These are phyloP conservation scores for Fusarium dimerum DNA, from an alignment of 2,329 filamentous ascomycete species.

Conservation along the genomic window DNA sequence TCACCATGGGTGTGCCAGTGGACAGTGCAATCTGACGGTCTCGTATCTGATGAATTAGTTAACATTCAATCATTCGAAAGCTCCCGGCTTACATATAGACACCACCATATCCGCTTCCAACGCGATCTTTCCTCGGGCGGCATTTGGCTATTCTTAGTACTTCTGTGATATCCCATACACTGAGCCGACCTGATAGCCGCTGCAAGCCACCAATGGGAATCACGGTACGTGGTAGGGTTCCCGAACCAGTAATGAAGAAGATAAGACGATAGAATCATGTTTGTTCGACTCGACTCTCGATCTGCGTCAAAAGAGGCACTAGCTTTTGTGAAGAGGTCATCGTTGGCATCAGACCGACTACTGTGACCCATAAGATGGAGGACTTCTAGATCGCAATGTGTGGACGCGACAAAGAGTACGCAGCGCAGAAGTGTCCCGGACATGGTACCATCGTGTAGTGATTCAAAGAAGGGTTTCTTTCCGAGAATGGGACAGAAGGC, in stretches of 20 bases:
- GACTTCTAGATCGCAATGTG: conserved; percentile 2
- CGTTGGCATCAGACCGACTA: conserved; percentile 3
- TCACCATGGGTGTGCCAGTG: conserved; percentile 7
- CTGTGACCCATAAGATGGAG: conserved; percentile 6
- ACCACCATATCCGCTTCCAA: conserved; percentile 1
- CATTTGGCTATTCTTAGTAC: not conserved
- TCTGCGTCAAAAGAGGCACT: not conserved
- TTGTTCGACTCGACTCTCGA: not conserved
- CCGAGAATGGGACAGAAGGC: not conserved
- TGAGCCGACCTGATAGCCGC: not conserved
- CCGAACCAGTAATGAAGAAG: conserved; percentile 16
- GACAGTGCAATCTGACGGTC: conserved; percentile 9
- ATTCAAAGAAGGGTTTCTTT: not conserved
- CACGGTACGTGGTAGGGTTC: conserved; percentile 1
- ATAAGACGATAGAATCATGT: conserved; percentile 8
- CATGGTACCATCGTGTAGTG: not conserved
- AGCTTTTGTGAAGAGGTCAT: not conserved
- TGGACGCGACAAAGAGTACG: conserved; percentile 3
- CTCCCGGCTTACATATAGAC: not conserved
- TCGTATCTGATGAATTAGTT: conserved; percentile 2
- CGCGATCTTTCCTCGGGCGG: not conserved
- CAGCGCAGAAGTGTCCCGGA: conserved; percentile 2
- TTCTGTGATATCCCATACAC: not conserved
- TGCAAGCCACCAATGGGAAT: conserved; percentile 1
- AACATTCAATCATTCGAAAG: not conserved